These are phyloP conservation scores for Ophiostoma quercus DNA, from an alignment of 2,329 filamentous ascomycete genomes.

Conservation along the genomic window DNA sequence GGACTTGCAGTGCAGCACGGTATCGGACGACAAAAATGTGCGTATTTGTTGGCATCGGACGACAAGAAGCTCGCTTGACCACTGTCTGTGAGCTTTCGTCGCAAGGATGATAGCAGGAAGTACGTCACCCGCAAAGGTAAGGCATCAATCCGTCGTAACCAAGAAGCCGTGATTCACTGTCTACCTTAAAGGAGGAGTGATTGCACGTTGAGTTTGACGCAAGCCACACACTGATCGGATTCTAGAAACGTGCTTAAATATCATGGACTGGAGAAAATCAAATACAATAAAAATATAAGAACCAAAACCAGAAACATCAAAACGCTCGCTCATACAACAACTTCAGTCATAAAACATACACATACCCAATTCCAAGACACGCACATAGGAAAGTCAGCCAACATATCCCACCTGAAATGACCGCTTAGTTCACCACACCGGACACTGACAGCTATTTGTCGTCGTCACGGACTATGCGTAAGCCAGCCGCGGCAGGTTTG, in stretches of 20 bases:
- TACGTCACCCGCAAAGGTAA: not conserved
- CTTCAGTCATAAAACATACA: not conserved
- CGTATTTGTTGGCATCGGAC: not conserved
- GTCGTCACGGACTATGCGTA: conserved; percentile 28
- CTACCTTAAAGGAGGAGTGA: not conserved
- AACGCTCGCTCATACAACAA: not conserved
- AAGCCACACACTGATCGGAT: not conserved
- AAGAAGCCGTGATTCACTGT: not conserved
- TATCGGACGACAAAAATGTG: not conserved
- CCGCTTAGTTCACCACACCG: not conserved
- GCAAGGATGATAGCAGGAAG: not conserved
- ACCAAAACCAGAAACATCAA: not conserved
- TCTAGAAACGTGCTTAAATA: not conserved
- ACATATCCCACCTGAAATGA: not conserved
- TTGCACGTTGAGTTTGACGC: not conserved
- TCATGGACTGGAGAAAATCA: not conserved
- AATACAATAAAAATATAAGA: not conserved
- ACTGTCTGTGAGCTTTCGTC: not conserved
- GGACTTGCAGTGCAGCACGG: not conserved
- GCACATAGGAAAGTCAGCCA: too few species aligned
- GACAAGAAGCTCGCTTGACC: not conserved
- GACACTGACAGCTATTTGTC: conserved; percentile 19
- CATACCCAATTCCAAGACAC: not conserved
- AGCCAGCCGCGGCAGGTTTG: conserved; percentile 14
- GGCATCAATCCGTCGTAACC: not conserved